Percentiles rank a stretch among this genome's conserved stretches.
These are phyloP conservation scores for Sonneratia caseolaris DNA, from an alignment of 345 rosid genomes.

Conservation along the genomic window DNA sequence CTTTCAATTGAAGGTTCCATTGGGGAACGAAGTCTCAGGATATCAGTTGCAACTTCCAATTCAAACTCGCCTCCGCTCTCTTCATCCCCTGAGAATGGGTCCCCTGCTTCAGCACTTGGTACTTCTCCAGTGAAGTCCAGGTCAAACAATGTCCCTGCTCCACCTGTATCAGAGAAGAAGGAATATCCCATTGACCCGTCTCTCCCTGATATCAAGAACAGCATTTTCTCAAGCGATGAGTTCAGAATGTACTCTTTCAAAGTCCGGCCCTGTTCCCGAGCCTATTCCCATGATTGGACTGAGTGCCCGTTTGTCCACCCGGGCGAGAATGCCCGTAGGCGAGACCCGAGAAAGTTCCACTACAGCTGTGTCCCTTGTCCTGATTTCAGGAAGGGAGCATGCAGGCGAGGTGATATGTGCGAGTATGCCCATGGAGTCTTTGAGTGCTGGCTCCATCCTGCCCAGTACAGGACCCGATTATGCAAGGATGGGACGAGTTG, in stretches of 20 bases:
- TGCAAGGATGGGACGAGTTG: slow-evolving; percentile 89
- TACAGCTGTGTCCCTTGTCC: slow-evolving; percentile 98
- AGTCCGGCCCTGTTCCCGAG: slow-evolving; percentile 90
- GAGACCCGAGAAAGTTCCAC: slow-evolving; percentile 94
- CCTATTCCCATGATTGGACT: slow-evolving; percentile 96
- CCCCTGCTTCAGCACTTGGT: slow-evolving; percentile 28
- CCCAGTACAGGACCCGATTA: slow-evolving; percentile 83
- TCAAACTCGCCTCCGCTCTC: slow-evolving; percentile 50
- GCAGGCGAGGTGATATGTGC: slow-evolving; percentile 90
- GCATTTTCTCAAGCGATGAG: slow-evolving; percentile 87
- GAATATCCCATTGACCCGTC: slow-evolving; percentile 91
- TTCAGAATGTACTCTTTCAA: slow-evolving; percentile 95
- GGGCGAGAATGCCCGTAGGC: slow-evolving; percentile 90
- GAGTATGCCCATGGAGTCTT: slow-evolving; percentile 98
- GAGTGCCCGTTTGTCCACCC: slow-evolving; percentile 99
- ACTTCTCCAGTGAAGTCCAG: slow-evolving; percentile 41
- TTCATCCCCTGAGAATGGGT: slow-evolving; percentile 54
- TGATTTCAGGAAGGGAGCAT: slow-evolving; percentile 86
- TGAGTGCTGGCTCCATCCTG: slow-evolving; percentile 98
- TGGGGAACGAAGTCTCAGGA: slow-evolving; percentile 33
- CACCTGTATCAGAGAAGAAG: slow-evolving; percentile 47
- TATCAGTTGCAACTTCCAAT: slow-evolving; percentile 26
- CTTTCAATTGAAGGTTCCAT: slow-evolving; percentile 49
- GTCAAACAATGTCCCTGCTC: slow-evolving; percentile 20
- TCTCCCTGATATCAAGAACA: slow-evolving; percentile 90